Evolutionary conservation across 306 rosid genomes (phyloP).

Genomic region (Quercus bicolor): DNA sequence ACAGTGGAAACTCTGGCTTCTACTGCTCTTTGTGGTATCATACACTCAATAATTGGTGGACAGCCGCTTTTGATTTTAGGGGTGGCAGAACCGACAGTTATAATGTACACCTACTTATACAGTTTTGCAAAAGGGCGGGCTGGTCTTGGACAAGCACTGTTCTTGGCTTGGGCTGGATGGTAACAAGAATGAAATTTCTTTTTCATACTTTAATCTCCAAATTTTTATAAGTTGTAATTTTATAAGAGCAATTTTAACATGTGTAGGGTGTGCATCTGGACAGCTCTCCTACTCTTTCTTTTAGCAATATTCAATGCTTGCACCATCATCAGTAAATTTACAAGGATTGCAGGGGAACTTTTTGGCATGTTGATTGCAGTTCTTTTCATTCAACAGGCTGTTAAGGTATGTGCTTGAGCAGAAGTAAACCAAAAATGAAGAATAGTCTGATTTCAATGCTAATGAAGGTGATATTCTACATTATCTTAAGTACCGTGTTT

Average conservation of each 20-base stretch:
- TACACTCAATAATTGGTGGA: too few species aligned
- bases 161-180: constrained; percentile 93
- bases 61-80: too few species aligned
- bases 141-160: constrained; percentile 57
- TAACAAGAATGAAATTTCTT: constrained; percentile 22
- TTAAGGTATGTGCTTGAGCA: constrained; percentile 45
- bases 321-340: constrained; percentile 59
- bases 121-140: constrained; percentile 55
- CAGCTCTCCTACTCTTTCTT: constrained; percentile 66
- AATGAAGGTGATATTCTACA: too few species aligned
- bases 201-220: not conserved
- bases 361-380: constrained; percentile 85
- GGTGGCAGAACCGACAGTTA: constrained; percentile 93
- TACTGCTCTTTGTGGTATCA: too few species aligned
- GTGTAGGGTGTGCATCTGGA: constrained; percentile 88
- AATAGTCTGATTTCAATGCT: too few species aligned
- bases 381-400: constrained; percentile 81
- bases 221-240: not conserved
- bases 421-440: not conserved
- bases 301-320: constrained; percentile 84
- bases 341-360: constrained; percentile 82
- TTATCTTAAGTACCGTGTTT: too few species aligned
- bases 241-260: constrained; percentile 2
- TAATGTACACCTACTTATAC: constrained; percentile 83
- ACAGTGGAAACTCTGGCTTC: too few species aligned